Evolutionary conservation across 2,329 filamentous ascomycete species (phyloP), one percentile per base, ranked within the genome.

Genomic region (Sporothrix schenckii): DNA sequence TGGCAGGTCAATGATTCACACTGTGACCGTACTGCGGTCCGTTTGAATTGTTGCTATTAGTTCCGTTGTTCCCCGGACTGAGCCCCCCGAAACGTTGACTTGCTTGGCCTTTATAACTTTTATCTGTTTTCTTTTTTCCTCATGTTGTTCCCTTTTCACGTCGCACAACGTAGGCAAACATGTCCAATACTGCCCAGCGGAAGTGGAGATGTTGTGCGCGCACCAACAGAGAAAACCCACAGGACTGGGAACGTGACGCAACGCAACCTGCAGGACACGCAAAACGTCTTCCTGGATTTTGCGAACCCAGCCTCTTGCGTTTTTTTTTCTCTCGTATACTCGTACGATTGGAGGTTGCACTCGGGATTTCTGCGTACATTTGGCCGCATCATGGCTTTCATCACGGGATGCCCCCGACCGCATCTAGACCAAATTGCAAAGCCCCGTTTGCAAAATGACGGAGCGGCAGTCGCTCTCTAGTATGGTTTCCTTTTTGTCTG

Each of bases 61-160:
- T 44, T 63, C 39, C 39, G 58, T 11, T 47, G 58, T n/a, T 63
- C 58, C 39, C 39, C 39, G 58, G 58, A 63, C 10, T 41, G 54
- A n/a, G 39, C 58, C 56, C 56, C 56, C 56, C 10, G 13, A 41
- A 7, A 39, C 0, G 53, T 56, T 47, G 41, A 4, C 41, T 13
- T 47, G 3, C 14, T 47, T 19, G 13, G 44, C 13, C 14, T 49
- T 49, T 49, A 16, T 1, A 34, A 34, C 6, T 34, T 34, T 34
- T 34, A 4, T 34, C 4, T 6, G 30, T 34, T 4, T 34, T 30
- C 27, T 30, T 30, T 30, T 56, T 9, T 13, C 24, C 53, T 34
- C 53, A 14, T 56, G 14, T 34, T 56, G 52, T 54, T 27, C 50
- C 24, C 53, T 10, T 34, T 19, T 39, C 34, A 9, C 34, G 34